Base-by-base conservation (phyloP, 768 basidiomycete species). In the Phylloporus arenicola region DNA sequence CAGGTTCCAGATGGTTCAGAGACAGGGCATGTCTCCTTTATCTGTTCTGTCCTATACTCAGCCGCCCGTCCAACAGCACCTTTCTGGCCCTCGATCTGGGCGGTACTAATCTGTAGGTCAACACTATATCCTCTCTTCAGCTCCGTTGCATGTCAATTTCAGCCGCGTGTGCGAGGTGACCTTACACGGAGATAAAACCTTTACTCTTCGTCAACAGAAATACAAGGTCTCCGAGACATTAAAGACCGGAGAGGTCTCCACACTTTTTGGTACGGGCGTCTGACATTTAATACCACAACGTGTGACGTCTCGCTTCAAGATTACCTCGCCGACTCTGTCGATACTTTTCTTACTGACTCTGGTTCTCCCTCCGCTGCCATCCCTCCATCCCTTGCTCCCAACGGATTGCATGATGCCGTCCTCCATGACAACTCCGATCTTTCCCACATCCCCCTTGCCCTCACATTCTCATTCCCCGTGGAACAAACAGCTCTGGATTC, bases 391-490 rank as follows among this genome's bases (percentile, higher is more conserved):
- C 58, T 67, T 33, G 16, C 59, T 19, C 58, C 51, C 40, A 45
- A 56, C 24, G 47, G 48, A 25, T 47, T 53, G 24, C 54, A 57
- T 37, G 57, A 48, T 22, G 35, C 52, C 22, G 40, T 55, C 38
- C 48, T 63, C 19, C 37, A 20, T 38, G 22, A 55, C 11, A 51
- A 54, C 16, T 58, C 66, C 1, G 72, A 77, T 57, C 59, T 69
- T 2, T 71, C 80, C 9, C 70, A 75, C 43, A 57, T 87, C 34
- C 78, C 81, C 27, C 83, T 99, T 3, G 96, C 95, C 9, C 78
- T 99, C 45, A 98, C 96, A 0, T 99, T 98, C 68, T 93, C 90
- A 25, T 96, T 97, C 74, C 96, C 96, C 2, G 96, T 98, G 25
- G 92, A 96, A 61, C 96, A 99, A 65, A 92, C 91, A 0, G 93